These are phyloP conservation scores for Phytophthora tubulina DNA, from an alignment of 352 stramenopile genomes.

Conservation along the genomic window DNA sequence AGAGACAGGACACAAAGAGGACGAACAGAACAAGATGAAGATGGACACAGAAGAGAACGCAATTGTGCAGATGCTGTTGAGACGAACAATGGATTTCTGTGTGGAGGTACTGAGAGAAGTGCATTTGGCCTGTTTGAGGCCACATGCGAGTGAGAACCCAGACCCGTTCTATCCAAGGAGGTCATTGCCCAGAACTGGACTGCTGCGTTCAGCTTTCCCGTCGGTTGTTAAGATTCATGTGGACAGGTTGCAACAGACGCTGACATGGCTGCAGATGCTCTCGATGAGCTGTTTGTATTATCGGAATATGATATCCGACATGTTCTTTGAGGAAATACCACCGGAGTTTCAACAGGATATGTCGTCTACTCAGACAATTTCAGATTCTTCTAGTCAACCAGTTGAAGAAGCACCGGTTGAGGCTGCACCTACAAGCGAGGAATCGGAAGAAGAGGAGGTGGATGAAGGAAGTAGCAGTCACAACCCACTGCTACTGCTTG, in stretches of 20 bases:
- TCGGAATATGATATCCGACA: constrained; percentile 61
- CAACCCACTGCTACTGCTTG: constrained; percentile 52
- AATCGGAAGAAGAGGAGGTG: constrained; percentile 26
- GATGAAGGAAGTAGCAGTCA: constrained; percentile 13
- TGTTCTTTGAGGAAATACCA: constrained; percentile 75
- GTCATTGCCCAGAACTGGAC: constrained; percentile 57
- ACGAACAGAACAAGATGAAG: constrained; percentile 21
- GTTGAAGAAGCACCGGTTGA: constrained; percentile 30
- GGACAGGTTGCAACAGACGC: constrained; percentile 64
- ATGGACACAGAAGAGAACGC: constrained; percentile 54
- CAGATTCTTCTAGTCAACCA: constrained; percentile 13
- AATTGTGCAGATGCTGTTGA: constrained; percentile 56
- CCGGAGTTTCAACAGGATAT: constrained; percentile 53
- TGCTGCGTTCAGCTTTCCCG: constrained; percentile 51
- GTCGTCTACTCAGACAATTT: not conserved
- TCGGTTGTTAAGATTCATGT: constrained; percentile 60
- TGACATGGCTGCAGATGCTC: constrained; percentile 77
- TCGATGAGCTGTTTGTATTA: constrained; percentile 80
- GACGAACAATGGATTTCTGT: constrained; percentile 60
- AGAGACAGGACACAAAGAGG: constrained; percentile 2
- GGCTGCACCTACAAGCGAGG: constrained; percentile 6
- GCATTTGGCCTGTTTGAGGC: constrained; percentile 57
- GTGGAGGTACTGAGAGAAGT: constrained; percentile 70
- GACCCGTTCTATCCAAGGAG: constrained; percentile 48
- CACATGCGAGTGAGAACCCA: constrained; percentile 36